phyloP scores from a whole-genome alignment of 257 asterid genomes.

The Jacaranda copaia region DNA sequence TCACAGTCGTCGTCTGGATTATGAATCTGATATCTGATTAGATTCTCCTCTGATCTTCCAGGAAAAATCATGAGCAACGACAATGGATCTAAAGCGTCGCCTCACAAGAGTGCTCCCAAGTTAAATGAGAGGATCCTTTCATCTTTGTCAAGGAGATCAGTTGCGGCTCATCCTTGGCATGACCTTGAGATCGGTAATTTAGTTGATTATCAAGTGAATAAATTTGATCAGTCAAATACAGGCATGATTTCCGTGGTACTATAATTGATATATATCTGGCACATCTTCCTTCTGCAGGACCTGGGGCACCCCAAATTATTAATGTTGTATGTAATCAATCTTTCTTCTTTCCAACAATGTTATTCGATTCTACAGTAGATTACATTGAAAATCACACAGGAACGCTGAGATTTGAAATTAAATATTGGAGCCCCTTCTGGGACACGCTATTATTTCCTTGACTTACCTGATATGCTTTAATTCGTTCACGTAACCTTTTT shows the following conservation, averaged over 20 bases:
- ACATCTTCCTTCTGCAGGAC: constrained; percentile 46
- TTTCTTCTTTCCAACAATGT: background rate
- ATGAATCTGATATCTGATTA: background rate
- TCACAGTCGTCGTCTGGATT: too few species aligned
- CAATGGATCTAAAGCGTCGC: constrained; percentile 19
- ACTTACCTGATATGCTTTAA: too few species aligned
- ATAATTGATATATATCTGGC: background rate
- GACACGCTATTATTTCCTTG: too few species aligned
- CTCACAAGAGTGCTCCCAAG: constrained; percentile 28
- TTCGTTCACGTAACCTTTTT: too few species aligned
- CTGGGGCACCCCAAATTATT: constrained; percentile 64
- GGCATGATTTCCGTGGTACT: background rate
- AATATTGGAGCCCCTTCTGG: too few species aligned
- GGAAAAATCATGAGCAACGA: constrained; percentile 44
- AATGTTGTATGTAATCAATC: constrained; percentile 56
- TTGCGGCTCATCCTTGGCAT: constrained; percentile 77
- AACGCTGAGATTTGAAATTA: background rate
- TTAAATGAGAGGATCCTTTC: constrained; percentile 72
- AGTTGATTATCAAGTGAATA: background rate
- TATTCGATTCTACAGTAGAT: background rate
- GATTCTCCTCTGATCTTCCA: constrained; percentile 4
- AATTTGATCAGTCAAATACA: background rate
- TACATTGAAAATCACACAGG: too few species aligned
- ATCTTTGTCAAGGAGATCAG: constrained; percentile 59
- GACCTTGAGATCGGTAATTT: constrained; percentile 64